Conservation (phyloP, 164 flowering plant species). For the Chimonanthus salicifolius region DNA sequence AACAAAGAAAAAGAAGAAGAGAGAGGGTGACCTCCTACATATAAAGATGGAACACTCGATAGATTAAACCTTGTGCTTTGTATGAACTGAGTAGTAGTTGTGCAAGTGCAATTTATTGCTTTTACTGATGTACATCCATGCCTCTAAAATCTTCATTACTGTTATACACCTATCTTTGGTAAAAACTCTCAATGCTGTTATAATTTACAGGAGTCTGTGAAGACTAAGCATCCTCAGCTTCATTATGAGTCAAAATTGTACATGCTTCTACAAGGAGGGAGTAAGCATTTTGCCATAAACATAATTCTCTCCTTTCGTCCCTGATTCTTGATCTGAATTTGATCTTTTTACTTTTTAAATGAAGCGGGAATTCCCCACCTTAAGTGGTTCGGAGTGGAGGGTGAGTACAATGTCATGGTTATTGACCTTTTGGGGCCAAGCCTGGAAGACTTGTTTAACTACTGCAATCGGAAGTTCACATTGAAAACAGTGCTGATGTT, state of each 20-base stretch:
- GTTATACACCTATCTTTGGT: background rate
- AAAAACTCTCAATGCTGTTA: background rate
- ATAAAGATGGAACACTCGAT: background rate
- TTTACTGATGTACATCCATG: background rate
- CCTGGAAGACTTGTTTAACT: conserved; percentile 60
- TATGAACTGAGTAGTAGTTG: background rate
- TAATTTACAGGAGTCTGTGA: conserved; percentile 41
- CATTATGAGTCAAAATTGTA: conserved; percentile 76
- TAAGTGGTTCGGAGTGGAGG: conserved; percentile 64
- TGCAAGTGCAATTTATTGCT: background rate
- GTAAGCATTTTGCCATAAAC: conserved; percentile 29
- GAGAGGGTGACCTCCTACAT: too few relatives aligned
- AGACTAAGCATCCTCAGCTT: conserved; percentile 71
- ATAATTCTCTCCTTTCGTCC: background rate
- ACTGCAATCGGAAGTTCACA: conserved; percentile 54
- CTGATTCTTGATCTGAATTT: background rate
- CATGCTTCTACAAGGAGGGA: conserved; percentile 71
- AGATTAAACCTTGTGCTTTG: background rate
- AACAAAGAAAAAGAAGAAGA: too few relatives aligned
- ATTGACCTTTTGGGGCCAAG: conserved; percentile 71
- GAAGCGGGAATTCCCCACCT: conserved; percentile 59
- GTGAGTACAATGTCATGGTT: conserved; percentile 54
- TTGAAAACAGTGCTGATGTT: conserved; percentile 65
- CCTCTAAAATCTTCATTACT: background rate
- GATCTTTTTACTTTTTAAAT: conserved; percentile 6